phyloP scores from a whole-genome alignment of 2,329 filamentous ascomycete species.

The Aspergillus ruber region DNA sequence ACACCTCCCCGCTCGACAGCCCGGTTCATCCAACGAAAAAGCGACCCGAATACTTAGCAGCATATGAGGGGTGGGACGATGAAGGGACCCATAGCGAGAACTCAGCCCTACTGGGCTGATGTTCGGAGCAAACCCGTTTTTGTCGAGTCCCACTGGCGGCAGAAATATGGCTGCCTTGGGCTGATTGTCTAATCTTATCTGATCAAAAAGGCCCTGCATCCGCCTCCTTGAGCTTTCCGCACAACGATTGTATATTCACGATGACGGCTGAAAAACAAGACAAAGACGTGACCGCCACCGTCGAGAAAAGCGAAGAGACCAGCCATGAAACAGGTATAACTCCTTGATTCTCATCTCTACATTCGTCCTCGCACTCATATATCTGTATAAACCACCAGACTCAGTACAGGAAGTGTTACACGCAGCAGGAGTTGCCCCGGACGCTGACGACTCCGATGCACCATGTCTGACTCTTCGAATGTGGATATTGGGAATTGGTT shows the following conservation, averaged over 20 bases:
- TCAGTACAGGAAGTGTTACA: slow-evolving; percentile 12
- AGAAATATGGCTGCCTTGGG: slow-evolving; percentile 3
- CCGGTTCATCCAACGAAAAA: no score
- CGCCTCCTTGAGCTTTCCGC: no score
- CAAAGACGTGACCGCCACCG: background rate
- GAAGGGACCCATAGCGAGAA: background rate
- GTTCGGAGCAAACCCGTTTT: background rate
- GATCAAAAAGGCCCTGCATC: background rate
- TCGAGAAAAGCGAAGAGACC: background rate
- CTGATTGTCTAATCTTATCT: slow-evolving; percentile 1
- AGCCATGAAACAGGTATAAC: background rate
- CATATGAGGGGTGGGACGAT: background rate
- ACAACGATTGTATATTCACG: background rate
- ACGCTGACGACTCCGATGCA: slow-evolving; percentile 45
- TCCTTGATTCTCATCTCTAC: background rate
- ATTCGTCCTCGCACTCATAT: background rate
- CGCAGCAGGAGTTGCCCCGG: slow-evolving; percentile 42
- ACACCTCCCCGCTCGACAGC: no score
- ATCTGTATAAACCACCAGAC: background rate
- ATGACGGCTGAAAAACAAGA: no score
- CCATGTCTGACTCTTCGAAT: slow-evolving; percentile 15
- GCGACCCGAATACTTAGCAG: background rate
- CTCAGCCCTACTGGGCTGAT: background rate
- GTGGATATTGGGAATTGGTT: slow-evolving; percentile 12
- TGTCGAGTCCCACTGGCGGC: background rate